Percentiles rank a stretch among this genome's conserved stretches.
Conservation (phyloP, 345 rosid species). For the Lepidium didymum region DNA sequence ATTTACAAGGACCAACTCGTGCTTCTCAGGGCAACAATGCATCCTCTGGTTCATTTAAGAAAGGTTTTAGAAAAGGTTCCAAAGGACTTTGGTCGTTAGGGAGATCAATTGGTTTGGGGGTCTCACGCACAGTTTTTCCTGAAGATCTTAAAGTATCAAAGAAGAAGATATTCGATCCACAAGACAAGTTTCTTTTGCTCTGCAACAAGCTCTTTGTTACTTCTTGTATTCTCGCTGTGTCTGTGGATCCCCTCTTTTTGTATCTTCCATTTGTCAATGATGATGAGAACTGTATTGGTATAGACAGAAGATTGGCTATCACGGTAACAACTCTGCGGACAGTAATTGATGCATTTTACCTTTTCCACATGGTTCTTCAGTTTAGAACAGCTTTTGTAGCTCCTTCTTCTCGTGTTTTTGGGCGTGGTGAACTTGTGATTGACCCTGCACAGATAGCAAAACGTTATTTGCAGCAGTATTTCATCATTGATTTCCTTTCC, state of each 20-base stretch:
- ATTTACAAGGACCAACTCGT: slow-evolving; percentile 52
- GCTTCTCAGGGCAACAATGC: slow-evolving; percentile 36
- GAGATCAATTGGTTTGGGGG: slow-evolving; percentile 86
- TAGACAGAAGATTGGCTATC: slow-evolving; percentile 66
- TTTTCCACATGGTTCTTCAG: slow-evolving; percentile 81
- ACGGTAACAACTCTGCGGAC: slow-evolving; percentile 76
- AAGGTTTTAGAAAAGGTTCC: slow-evolving; percentile 72
- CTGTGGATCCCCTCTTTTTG: slow-evolving; percentile 84
- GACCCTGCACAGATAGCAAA: slow-evolving; percentile 87
- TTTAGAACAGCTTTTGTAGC: slow-evolving; percentile 97
- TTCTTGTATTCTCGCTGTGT: slow-evolving; percentile 81
- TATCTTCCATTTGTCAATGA: slow-evolving; percentile 77
- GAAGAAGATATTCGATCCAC: slow-evolving; percentile 87
- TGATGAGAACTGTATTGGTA: slow-evolving; percentile 47
- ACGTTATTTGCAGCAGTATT: slow-evolving; percentile 64
- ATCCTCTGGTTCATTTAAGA: slow-evolving; percentile 66
- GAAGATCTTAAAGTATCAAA: slow-evolving; percentile 92
- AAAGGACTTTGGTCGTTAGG: slow-evolving; percentile 93
- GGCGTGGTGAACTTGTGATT: slow-evolving; percentile 95
- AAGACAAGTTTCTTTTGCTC: slow-evolving; percentile 69
- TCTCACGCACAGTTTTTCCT: slow-evolving; percentile 84
- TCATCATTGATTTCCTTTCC: slow-evolving; percentile 81
- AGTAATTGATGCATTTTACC: slow-evolving; percentile 72
- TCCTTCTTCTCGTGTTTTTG: slow-evolving; percentile 94
- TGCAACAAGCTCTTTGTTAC: slow-evolving; percentile 75